Conservation (phyloP, 768 basidiomycete genomes). For the Tricholoma bakamatsutake region DNA sequence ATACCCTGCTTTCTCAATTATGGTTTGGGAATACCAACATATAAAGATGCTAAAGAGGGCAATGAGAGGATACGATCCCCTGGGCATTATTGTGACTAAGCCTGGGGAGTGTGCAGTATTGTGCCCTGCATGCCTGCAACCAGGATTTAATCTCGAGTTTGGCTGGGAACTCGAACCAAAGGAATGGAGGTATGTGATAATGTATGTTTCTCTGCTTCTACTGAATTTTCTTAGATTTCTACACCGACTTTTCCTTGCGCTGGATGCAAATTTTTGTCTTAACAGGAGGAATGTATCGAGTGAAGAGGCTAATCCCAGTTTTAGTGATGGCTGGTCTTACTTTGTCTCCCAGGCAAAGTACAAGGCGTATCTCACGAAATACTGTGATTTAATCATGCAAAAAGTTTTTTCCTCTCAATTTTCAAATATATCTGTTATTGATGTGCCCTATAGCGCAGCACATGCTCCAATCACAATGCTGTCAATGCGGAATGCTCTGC, state of each 20-base stretch:
- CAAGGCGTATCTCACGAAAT: slow-evolving; percentile 4
- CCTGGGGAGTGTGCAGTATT: slow-evolving; percentile 15
- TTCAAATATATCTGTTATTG: background rate
- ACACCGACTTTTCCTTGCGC: slow-evolving; percentile 2
- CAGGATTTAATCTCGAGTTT: slow-evolving; percentile 18
- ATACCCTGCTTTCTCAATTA: slow-evolving; percentile 13
- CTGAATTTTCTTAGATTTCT: background rate
- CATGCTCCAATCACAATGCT: slow-evolving; percentile 17
- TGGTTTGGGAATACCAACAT: slow-evolving; percentile 16
- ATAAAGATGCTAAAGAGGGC: slow-evolving; percentile 20
- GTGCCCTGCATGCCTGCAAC: slow-evolving; percentile 21
- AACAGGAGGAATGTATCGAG: slow-evolving; percentile 3
- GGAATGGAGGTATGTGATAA: slow-evolving; percentile 8
- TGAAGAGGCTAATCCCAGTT: background rate
- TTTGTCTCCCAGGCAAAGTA: slow-evolving; percentile 9
- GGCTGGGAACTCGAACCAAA: slow-evolving; percentile 15
- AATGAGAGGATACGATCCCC: slow-evolving; percentile 14
- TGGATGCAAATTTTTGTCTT: slow-evolving; percentile 11
- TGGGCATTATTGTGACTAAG: slow-evolving; percentile 11
- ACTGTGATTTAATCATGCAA: slow-evolving; percentile 5
- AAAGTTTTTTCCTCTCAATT: background rate
- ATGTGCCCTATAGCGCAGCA: slow-evolving; percentile 14
- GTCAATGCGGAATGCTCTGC: slow-evolving; percentile 13
- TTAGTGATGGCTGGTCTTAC: slow-evolving; percentile 9
- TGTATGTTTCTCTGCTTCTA: background rate